Base-by-base conservation (phyloP, 1,139 yeast genomes). In the Protomyces pachydermus region DNA sequence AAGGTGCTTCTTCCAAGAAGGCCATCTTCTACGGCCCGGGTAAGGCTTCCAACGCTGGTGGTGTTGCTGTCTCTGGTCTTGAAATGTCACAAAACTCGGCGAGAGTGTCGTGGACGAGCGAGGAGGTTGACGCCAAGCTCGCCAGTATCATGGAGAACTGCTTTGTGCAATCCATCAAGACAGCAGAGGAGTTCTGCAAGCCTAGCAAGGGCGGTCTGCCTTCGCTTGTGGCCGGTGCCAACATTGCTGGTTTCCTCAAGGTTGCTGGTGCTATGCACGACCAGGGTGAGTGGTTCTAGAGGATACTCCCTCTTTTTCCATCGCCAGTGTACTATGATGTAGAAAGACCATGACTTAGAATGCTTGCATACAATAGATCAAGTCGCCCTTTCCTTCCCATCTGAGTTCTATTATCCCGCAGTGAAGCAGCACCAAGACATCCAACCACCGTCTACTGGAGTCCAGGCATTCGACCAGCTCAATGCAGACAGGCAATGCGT, bases 11-110 rank as follows among this genome's bases (percentile, higher is more conserved):
- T 48, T 65, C 60, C 45, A 65, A 53, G 64, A 69, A 75, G 69
- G 82, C 87, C 70, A 89, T 91, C 78, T 93, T 98, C 98, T 91
- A 91, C 80, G 98, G 96, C 73, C 97, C 97, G 77, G 98, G 98
- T 80, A 93, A 93, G 84, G 97, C 97, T 73, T 95, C 98, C 75
- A 93, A 93, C 85, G 88, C 95, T 81, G 98, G 98, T 81, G 98
- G 98, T 85, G 98, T 93, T 73, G 96, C 97, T 67, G 97, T 91
- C 67, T 90, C 97, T 68, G 98, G 98, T 77, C 84, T 93, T 72
- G 98, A 93, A 83, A 93, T 93, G 98, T 97, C 98, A 69, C 98
- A 93, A 82, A 93, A 93, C 88, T 90, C 97, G 67, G 95, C 87
- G 78, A 88, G 98, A 82, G 84, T 86, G 70, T 79, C 80, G 71